Base-by-base conservation (phyloP, 805 yeast genomes). In the Starmerella apicola region DNA sequence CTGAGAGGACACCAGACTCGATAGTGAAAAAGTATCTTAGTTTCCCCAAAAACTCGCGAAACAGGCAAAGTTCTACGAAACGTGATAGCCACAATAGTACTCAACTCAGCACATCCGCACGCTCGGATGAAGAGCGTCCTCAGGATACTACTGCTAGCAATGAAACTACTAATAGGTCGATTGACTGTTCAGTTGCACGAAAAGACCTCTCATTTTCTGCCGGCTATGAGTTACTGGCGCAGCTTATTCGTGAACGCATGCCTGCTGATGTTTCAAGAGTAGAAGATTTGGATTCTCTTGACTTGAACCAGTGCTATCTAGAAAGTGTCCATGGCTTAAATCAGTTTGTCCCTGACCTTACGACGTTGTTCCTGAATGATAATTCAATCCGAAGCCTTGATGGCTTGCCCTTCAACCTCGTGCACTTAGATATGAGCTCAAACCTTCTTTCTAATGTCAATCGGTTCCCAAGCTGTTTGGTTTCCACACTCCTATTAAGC, bases 301-400 rank as follows among this genome's bases (percentile, higher is more conserved):
- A 52, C 34, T 36, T 52, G 16, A 36, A 44, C 36, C 24, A 28
- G 17, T 34, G 46, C n/a, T 44, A 40, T 2, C 39, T 51, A 2
- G 55, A 50, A 30, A 29, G 48, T 2, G 15, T 52, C 19, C 37
- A 31, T 3, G 54, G 54, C 3, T 43, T 52, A 1, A 52, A 47
- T 27, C 32, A 39, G 23, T 34, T 52, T 18, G 26, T 40, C 3
- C 55, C 56, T 3, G 26, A 43, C 2, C 39, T 51, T 15, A 38
- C 43, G 4, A 38, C 41, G 12, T 39, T 48, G 12, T 37, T 46
- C 16, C 28, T 46, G 26, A 36, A 45, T 26, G 34, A 39, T 18
- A 52, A 52, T 32, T 15, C 23, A 3, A 33, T 52, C 17, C 27
- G 46, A 15, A 40, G 42, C 13, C 35, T 51, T 5, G 45, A 52